phyloP scores from a whole-genome alignment of 2,329 filamentous ascomycete species.

The Zasmidium cellare region DNA sequence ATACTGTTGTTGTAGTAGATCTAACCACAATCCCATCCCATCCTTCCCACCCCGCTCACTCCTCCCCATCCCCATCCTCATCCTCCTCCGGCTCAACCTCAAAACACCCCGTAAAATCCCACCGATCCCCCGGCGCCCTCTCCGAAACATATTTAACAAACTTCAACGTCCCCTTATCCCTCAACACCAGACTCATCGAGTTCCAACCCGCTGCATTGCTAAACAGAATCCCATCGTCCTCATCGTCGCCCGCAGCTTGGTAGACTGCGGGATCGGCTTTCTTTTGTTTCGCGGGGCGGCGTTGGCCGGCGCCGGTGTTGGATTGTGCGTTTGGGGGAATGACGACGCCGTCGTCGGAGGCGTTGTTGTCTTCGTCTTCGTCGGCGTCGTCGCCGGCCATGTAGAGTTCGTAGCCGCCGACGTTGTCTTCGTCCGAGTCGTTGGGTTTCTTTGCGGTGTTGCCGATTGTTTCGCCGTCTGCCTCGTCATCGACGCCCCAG shows the following conservation, averaged over 20 bases:
- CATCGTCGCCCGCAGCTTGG: conserved; percentile 63
- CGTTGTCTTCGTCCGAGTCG: conserved; percentile 53
- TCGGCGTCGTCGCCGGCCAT: conserved; percentile 79
- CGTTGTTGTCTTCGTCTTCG: conserved; percentile 63
- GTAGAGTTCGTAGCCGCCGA: conserved; percentile 84
- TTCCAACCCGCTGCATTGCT: conserved; percentile 78
- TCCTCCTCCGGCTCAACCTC: conserved; percentile 58
- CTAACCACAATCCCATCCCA: too few species aligned
- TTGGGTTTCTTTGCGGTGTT: conserved; percentile 15
- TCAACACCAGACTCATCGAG: conserved; percentile 82
- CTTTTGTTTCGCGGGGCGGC: conserved; percentile 38
- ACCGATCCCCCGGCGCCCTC: conserved; percentile 81
- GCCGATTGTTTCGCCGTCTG: conserved; percentile 44
- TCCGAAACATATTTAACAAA: conserved; percentile 96
- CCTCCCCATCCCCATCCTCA: conserved; percentile 49
- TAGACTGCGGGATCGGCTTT: conserved; percentile 80
- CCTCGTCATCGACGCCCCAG: conserved; percentile 73
- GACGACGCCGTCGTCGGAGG: conserved; percentile 40
- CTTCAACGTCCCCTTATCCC: conserved; percentile 80
- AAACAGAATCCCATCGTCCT: conserved; percentile 74
- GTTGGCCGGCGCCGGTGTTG: conserved; percentile 49
- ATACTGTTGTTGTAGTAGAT: too few species aligned
- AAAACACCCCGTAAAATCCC: conserved; percentile 82
- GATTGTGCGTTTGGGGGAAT: conserved; percentile 36
- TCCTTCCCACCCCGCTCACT: not conserved